A percentile compares a stretch with the other conserved stretches of the same genome.
phyloP scores from a whole-genome alignment of 139 green algal species.

The Asterochloris sp. region DNA sequence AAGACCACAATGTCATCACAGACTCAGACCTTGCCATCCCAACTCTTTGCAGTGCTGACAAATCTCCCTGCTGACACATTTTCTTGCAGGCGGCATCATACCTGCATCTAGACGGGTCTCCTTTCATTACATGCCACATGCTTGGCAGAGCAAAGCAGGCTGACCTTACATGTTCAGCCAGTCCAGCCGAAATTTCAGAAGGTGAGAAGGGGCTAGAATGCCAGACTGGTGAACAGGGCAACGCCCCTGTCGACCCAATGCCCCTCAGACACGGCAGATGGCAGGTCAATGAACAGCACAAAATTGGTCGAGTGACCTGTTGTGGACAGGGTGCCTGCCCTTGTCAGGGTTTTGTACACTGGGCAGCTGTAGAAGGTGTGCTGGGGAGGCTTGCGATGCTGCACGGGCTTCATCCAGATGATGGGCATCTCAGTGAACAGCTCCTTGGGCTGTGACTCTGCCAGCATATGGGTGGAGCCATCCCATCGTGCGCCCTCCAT shows the following conservation, averaged over 20 bases:
- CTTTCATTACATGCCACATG: no score
- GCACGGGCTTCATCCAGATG: constrained; percentile 59
- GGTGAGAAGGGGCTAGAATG: constrained; percentile 28
- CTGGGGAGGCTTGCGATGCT: constrained; percentile 45
- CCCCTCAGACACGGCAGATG: constrained; percentile 45
- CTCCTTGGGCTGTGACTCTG: constrained; percentile 78
- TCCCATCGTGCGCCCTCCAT: constrained; percentile 78
- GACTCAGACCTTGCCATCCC: no score
- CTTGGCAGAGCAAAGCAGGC: no score
- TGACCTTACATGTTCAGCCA: no score
- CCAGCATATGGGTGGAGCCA: constrained; percentile 45
- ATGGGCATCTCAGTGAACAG: constrained; percentile 84
- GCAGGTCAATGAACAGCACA: constrained; percentile 78
- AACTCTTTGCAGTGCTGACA: no score
- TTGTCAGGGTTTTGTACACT: constrained; percentile 50
- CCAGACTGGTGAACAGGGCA: constrained; percentile 70
- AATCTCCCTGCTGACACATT: no score
- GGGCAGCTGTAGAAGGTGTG: constrained; percentile 70
- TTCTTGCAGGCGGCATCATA: no score
- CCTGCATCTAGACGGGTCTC: no score
- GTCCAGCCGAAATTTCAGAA: neutral
- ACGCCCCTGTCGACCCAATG: constrained; percentile 81
- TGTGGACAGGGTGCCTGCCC: constrained; percentile 65
- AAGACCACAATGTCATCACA: no score
- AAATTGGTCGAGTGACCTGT: constrained; percentile 89